phyloP scores from a whole-genome alignment of 306 rosid genomes.

The Biancaea sappan region DNA sequence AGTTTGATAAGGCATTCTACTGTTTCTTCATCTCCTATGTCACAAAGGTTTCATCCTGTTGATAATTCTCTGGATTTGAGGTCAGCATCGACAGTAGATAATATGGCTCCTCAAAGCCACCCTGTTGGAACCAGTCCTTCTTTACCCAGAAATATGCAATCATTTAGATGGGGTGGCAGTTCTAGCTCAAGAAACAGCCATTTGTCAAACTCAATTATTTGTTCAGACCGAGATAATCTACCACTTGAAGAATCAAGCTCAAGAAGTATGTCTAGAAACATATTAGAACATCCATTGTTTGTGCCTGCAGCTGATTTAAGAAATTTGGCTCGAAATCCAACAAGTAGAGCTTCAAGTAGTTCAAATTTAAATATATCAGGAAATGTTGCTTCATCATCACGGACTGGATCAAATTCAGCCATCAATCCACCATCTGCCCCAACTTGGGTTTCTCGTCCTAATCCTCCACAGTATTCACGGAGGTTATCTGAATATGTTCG shows the following conservation, averaged over 20 bases:
- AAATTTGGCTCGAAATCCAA: conserved; percentile 56
- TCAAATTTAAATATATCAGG: conserved; percentile 61
- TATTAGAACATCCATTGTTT: conserved; percentile 68
- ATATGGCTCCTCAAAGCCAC: conserved; percentile 61
- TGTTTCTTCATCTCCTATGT: conserved; percentile 53
- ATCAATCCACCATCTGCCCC: conserved; percentile 63
- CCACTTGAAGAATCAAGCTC: conserved; percentile 57
- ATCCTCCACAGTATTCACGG: conserved; percentile 72
- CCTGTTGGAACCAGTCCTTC: conserved; percentile 56
- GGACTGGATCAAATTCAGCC: conserved; percentile 53
- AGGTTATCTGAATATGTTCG: conserved; percentile 80
- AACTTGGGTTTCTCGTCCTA: conserved; percentile 70
- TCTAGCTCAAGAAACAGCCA: conserved; percentile 64
- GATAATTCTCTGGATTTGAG: conserved; percentile 65
- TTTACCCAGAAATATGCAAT: conserved; percentile 65
- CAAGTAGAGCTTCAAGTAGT: conserved; percentile 46
- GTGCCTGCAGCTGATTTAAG: conserved; percentile 69
- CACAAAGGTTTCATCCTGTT: conserved; percentile 55
- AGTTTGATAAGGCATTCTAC: conserved; percentile 59
- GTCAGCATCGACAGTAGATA: conserved; percentile 56
- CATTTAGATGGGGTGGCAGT: conserved; percentile 71
- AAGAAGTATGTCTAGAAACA: conserved; percentile 61
- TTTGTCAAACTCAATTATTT: conserved; percentile 50
- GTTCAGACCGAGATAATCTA: conserved; percentile 54
- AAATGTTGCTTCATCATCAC: conserved; percentile 68